Conservation (phyloP, 441 rosid genomes). For the Cnidoscolus chayamansa region DNA sequence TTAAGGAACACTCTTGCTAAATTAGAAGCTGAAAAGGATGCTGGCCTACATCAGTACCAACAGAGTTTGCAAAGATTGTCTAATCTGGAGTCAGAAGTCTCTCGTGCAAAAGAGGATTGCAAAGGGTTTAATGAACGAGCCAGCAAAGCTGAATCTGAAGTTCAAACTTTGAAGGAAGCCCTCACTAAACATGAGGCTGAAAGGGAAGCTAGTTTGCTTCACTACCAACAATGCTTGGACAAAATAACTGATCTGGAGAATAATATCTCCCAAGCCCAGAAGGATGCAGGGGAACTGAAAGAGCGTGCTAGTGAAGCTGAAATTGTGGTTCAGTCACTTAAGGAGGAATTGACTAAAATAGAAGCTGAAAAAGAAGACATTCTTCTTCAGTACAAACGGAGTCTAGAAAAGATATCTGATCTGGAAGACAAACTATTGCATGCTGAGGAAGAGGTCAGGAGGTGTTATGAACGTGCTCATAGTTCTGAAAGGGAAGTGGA, state of each 20-base stretch:
- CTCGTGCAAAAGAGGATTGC: constrained; percentile 65
- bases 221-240: constrained; percentile 66
- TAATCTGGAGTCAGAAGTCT: constrained; percentile 65
- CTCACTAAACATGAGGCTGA: constrained; percentile 55
- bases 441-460: constrained; percentile 57
- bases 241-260: constrained; percentile 62
- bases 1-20: constrained; percentile 69
- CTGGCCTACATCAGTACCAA: constrained; percentile 61
- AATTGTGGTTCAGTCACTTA: constrained; percentile 47
- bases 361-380: constrained; percentile 71
- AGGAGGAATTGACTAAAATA: constrained; percentile 47
- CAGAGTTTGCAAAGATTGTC: constrained; percentile 67
- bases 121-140: constrained; percentile 55
- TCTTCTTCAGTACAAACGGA: constrained; percentile 47
- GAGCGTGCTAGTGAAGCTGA: constrained; percentile 63
- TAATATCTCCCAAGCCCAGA: constrained; percentile 43
- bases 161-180: constrained; percentile 55
- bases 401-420: constrained; percentile 52
- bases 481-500: constrained; percentile 68
- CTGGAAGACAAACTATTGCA: constrained; percentile 57
- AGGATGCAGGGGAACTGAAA: constrained; percentile 54
- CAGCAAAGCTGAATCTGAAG: constrained; percentile 74
- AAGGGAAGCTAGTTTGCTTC: constrained; percentile 55
- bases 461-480: constrained; percentile 45
- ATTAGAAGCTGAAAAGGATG: constrained; percentile 89